Conservation (phyloP, 768 basidiomycete genomes). For the Symmetrospora coprosmae region DNA sequence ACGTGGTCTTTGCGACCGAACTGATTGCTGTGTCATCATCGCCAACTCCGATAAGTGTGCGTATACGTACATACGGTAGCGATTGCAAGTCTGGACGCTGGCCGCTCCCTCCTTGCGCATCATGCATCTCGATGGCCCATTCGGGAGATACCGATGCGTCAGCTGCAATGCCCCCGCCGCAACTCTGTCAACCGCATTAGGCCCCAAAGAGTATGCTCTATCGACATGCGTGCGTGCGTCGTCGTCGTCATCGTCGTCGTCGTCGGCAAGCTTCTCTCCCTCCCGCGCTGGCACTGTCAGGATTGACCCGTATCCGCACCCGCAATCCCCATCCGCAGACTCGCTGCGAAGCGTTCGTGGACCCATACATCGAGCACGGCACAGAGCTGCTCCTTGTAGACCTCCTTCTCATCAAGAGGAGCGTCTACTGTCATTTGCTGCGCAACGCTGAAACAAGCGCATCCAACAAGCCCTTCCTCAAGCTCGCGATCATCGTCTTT, state of each 20-base stretch:
- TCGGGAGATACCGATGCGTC: constrained; percentile 5
- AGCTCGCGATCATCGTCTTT: neutral
- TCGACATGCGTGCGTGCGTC: neutral
- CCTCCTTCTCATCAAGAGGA: constrained; percentile 8
- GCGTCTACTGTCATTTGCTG: constrained; percentile 3
- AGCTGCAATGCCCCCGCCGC: neutral
- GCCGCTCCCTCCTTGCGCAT: no score
- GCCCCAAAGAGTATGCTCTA: neutral
- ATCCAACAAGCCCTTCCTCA: neutral
- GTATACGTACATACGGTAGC: no score
- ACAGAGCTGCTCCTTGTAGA: neutral
- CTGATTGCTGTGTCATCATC: no score
- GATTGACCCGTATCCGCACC: no score
- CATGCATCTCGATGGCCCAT: no score
- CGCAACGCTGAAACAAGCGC: neutral
- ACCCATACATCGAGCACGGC: constrained; percentile 13
- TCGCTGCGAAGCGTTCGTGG: neutral
- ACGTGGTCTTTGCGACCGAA: no score
- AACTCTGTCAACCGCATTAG: neutral
- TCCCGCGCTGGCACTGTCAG: no score
- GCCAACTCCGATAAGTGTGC: no score
- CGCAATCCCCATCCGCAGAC: no score
- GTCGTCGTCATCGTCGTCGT: no score
- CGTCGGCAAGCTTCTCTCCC: no score
- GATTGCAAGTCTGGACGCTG: no score